Evolutionary conservation across 225 moss, liverwort and hornwort species (phyloP).

Genomic region (Polytrichum commune): DNA sequence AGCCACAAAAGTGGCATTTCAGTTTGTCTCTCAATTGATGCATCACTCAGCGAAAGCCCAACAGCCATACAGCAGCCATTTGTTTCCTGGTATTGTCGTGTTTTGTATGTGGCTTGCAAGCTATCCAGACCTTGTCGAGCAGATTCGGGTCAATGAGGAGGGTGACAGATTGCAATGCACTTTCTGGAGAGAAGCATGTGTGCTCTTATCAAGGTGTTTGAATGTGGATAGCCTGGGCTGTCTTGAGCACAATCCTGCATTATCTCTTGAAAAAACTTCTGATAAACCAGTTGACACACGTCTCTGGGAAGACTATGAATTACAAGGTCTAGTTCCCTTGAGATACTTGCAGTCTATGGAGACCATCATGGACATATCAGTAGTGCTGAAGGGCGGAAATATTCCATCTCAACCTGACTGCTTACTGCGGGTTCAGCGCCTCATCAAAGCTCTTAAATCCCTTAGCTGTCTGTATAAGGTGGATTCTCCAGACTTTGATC

Average conservation of each 20-base stretch:
- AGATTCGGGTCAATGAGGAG: constrained; percentile 31
- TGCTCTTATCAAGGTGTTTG: constrained; percentile 36
- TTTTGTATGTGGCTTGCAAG: constrained; percentile 51
- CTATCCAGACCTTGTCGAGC: constrained; percentile 40
- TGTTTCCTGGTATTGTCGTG: constrained; percentile 53
- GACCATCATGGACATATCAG: constrained; percentile 12
- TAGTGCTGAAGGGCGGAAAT: constrained; percentile 19
- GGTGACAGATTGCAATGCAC: constrained; percentile 32
- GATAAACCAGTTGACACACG: constrained; percentile 23
- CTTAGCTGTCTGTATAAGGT: constrained; percentile 37
- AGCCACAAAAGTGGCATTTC: constrained; percentile 30
- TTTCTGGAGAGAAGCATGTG: constrained; percentile 41
- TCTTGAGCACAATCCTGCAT: constrained; percentile 28
- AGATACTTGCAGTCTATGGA: constrained; percentile 24
- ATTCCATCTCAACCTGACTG: constrained; percentile 27
- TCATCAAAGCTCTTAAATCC: constrained; percentile 32
- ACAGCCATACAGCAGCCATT: constrained; percentile 42
- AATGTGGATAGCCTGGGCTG: constrained; percentile 10
- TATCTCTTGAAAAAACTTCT: constrained; percentile 25
- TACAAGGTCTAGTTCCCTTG: constrained; percentile 32
- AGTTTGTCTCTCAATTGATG: constrained; percentile 38
- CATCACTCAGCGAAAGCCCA: constrained; percentile 42
- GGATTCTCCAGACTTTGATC: constrained; percentile 47
- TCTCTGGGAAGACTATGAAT: constrained; percentile 56
- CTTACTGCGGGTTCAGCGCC: constrained; percentile 47